A percentile compares a stretch with the other conserved stretches of the same genome.
Evolutionary conservation across 2,329 filamentous ascomycete species (phyloP).

Genomic region (Triangularia setosa): DNA sequence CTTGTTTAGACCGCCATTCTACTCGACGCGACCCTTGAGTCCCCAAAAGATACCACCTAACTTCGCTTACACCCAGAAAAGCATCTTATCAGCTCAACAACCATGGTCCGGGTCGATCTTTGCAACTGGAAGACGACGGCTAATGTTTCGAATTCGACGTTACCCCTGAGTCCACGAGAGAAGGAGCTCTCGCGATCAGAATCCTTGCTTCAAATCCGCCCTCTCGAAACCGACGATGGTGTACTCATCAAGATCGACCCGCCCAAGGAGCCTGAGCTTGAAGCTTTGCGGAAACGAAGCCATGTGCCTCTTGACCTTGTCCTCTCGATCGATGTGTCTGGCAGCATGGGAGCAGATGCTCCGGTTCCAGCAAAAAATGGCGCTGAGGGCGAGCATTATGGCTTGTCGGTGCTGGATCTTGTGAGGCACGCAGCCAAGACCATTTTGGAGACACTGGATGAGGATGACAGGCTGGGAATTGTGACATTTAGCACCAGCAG

Average conservation of each 20-base stretch:
- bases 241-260: constrained; percentile 46
- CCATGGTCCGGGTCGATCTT: not conserved
- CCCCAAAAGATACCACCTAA: too few species aligned
- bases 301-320: constrained; percentile 58
- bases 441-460: constrained; percentile 51
- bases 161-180: not conserved
- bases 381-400: constrained; percentile 42
- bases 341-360: constrained; percentile 49
- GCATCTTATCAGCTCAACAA: not conserved
- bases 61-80: not conserved
- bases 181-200: not conserved
- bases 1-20: not conserved
- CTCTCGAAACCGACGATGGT: constrained; percentile 36
- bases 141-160: not conserved
- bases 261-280: constrained; percentile 34
- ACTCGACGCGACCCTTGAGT: not conserved
- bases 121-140: not conserved
- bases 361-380: constrained; percentile 40
- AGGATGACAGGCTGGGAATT: constrained; percentile 54
- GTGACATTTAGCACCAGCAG: constrained; percentile 49
- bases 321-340: constrained; percentile 58
- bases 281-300: constrained; percentile 13
- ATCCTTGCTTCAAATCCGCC: constrained; percentile 33
- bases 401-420: constrained; percentile 54
- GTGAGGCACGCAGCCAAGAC: constrained; percentile 57